These are phyloP conservation scores for Trichoderma sp. DNA, from an alignment of 2,329 filamentous ascomycete species.

Conservation along the genomic window DNA sequence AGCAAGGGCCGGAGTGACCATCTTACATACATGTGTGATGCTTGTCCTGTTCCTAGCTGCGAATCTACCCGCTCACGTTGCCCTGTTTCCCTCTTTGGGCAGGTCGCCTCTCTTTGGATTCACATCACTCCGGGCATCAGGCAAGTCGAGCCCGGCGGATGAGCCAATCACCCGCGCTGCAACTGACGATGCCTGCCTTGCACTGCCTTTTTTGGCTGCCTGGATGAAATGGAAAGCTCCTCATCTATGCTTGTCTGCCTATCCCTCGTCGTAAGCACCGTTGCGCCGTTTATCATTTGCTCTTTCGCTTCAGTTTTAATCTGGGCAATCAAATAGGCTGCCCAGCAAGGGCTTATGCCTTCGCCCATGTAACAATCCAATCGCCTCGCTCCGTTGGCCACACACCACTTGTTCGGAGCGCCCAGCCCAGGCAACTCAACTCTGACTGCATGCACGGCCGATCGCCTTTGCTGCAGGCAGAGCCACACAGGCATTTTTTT, in stretches of 20 bases:
- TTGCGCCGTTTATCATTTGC: neutral
- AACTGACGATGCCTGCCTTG: neutral
- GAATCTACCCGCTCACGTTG: neutral
- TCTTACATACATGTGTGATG: neutral
- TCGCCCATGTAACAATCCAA: neutral
- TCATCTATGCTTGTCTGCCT: neutral
- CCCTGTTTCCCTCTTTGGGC: neutral
- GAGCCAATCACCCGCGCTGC: neutral
- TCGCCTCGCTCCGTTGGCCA: neutral
- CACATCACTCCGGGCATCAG: neutral
- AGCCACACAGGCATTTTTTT: neutral
- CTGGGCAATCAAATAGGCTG: neutral
- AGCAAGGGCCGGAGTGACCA: neutral
- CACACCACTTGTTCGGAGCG: slow-evolving; percentile 4
- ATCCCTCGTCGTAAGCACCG: neutral
- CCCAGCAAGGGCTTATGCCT: neutral
- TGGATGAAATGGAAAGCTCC: neutral
- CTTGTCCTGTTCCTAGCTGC: neutral
- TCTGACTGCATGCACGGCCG: slow-evolving; percentile 14
- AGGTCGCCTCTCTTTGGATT: neutral
- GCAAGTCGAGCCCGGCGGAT: neutral
- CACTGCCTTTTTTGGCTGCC: neutral
- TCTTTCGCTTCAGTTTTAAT: neutral
- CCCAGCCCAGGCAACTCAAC: neutral
- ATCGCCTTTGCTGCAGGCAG: slow-evolving; percentile 9